phyloP scores from a whole-genome alignment of 164 flowering plant species.

The Kalanchoe fedtschenkoi region DNA sequence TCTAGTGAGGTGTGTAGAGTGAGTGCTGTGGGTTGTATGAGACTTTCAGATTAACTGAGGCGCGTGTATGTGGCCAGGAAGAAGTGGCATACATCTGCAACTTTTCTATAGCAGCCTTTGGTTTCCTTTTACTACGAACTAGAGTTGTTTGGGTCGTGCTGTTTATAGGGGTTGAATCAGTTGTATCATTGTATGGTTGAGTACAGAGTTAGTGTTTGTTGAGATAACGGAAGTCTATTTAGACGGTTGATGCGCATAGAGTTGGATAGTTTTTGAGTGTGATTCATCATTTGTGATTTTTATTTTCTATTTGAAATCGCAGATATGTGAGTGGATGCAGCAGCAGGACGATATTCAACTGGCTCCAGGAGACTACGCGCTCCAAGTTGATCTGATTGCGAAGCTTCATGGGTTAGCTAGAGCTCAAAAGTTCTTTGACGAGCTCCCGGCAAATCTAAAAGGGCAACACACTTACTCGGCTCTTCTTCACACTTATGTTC shows the following conservation, averaged over 20 bases:
- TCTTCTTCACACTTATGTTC: slow-evolving; percentile 72
- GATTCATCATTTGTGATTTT: background rate
- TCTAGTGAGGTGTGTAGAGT: too few species aligned
- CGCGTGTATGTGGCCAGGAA: too few species aligned
- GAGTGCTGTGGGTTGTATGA: too few species aligned
- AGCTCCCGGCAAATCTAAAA: slow-evolving; percentile 66
- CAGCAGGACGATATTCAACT: slow-evolving; percentile 55
- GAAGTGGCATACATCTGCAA: too few species aligned
- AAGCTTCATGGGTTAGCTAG: slow-evolving; percentile 68
- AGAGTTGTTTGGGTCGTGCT: too few species aligned
- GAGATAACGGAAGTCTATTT: background rate
- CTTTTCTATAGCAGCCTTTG: too few species aligned
- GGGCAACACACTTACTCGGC: slow-evolving; percentile 42
- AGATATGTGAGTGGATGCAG: slow-evolving; percentile 96
- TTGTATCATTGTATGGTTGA: background rate
- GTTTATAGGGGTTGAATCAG: too few species aligned
- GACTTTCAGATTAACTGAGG: too few species aligned
- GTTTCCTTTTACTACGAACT: too few species aligned
- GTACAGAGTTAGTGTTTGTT: background rate
- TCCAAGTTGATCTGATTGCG: slow-evolving; percentile 83
- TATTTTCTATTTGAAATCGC: slow-evolving; percentile 10
- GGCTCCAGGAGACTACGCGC: slow-evolving; percentile 79
- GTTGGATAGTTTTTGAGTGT: background rate
- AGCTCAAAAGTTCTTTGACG: slow-evolving; percentile 84
- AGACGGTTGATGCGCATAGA: background rate